Conservation (phyloP, 83 land plant species). For the Picea engelmannii region DNA sequence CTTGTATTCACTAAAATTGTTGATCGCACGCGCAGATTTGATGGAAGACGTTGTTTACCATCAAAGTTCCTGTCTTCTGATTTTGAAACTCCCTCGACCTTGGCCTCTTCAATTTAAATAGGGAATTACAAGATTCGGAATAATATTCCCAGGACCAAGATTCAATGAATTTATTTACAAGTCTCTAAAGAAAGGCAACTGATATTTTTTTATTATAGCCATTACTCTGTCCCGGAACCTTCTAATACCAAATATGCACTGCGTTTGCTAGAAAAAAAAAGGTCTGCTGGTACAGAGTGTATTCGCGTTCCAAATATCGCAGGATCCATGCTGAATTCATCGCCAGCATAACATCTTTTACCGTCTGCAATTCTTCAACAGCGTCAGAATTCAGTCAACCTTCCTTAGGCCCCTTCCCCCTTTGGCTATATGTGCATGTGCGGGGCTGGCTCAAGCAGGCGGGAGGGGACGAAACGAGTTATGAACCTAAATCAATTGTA, state of each 20-base stretch:
- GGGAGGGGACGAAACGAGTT: too few relatives aligned
- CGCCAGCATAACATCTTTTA: conserved; percentile 61
- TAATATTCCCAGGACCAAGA: too few relatives aligned
- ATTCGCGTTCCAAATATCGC: conserved; percentile 34
- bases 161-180: too few relatives aligned
- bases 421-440: too few relatives aligned
- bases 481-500: too few relatives aligned
- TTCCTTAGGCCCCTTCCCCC: too few relatives aligned
- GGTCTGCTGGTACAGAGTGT: conserved; percentile 11
- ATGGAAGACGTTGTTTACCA: conserved; percentile 3
- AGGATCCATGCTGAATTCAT: conserved; percentile 42
- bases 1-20: conserved; percentile 45
- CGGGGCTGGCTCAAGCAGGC: too few relatives aligned
- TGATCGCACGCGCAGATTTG: conserved; percentile 35
- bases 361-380: too few relatives aligned
- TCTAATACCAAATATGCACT: background rate
- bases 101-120: background rate
- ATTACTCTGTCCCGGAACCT: background rate
- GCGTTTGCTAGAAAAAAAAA: background rate
- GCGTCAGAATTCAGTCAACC: too few relatives aligned
- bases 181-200: background rate
- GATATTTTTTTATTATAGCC: background rate
- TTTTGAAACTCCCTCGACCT: background rate
- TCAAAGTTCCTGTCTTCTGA: background rate
- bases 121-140: background rate